A percentile compares a stretch with the other conserved stretches of the same genome.
These are phyloP conservation scores for Trypanosoma scelopori DNA, from an alignment of 208 protist species.

Conservation along the genomic window DNA sequence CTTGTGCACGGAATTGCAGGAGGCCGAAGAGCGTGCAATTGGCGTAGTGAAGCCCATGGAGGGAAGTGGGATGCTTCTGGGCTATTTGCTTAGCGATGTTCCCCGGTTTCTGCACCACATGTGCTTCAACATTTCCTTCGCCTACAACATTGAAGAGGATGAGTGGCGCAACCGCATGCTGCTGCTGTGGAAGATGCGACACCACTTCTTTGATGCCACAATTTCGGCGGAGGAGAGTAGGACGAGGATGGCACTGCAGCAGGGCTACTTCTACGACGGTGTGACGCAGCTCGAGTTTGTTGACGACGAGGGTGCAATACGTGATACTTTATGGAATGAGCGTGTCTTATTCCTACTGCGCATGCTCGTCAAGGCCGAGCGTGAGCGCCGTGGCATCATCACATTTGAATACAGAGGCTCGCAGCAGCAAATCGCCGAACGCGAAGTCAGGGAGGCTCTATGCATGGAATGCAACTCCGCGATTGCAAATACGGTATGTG, in stretches of 20 bases:
- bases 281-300: slow-evolving; percentile 21
- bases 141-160: slow-evolving; percentile 27
- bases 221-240: slow-evolving; percentile 28
- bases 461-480: not conserved
- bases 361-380: slow-evolving; percentile 32
- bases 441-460: not conserved
- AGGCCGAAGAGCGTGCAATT: slow-evolving; percentile 19
- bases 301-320: slow-evolving; percentile 20
- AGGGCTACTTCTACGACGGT: slow-evolving; percentile 24
- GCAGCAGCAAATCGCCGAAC: not conserved
- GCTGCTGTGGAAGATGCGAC: slow-evolving; percentile 62
- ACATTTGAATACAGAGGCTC: not conserved
- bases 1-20: slow-evolving; percentile 26
- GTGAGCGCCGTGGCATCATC: slow-evolving; percentile 16
- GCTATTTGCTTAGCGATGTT: slow-evolving; percentile 21
- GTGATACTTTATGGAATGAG: slow-evolving; percentile 21
- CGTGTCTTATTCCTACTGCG: slow-evolving; percentile 39
- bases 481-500: not conserved
- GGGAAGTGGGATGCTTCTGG: not conserved
- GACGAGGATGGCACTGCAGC: slow-evolving; percentile 25
- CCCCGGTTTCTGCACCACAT: slow-evolving; percentile 22
- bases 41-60: slow-evolving; percentile 28
- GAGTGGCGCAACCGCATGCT: slow-evolving; percentile 50
- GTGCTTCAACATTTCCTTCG: slow-evolving; percentile 21
- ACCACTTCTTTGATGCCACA: slow-evolving; percentile 33